Percentiles rank a stretch among this genome's conserved stretches.
Conservation (phyloP, 441 rosid genomes). For the Adansonia rubrostipa region DNA sequence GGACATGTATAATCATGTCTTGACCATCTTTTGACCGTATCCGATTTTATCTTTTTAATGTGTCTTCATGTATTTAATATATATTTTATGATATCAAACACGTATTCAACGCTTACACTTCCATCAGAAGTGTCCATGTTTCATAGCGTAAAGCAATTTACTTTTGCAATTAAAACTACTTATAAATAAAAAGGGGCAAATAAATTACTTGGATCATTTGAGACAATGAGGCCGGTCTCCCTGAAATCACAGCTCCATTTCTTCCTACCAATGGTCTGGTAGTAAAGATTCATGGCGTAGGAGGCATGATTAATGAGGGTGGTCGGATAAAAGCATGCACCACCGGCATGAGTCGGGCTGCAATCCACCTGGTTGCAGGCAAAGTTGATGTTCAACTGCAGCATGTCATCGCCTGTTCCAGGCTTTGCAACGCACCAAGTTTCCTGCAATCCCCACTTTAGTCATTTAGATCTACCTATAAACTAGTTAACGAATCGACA, state of each 20-base stretch:
- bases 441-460: constrained; percentile 26
- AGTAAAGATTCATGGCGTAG: constrained; percentile 46
- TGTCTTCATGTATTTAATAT: too few relatives aligned
- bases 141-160: too few relatives aligned
- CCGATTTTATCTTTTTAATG: too few relatives aligned
- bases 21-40: too few relatives aligned
- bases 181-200: neutral
- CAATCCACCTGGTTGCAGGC: constrained; percentile 29
- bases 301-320: constrained; percentile 43
- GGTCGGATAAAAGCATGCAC: constrained; percentile 35
- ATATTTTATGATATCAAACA: too few relatives aligned
- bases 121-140: too few relatives aligned
- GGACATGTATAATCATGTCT: too few relatives aligned
- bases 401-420: constrained; percentile 24
- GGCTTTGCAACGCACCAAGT: constrained; percentile 50
- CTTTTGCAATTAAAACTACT: neutral
- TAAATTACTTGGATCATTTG: constrained; percentile 20
- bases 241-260: constrained; percentile 34
- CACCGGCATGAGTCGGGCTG: constrained; percentile 27
- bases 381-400: constrained; percentile 35
- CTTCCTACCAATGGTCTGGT: constrained; percentile 25
- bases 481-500: neutral
- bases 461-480: neutral
- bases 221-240: constrained; percentile 32
- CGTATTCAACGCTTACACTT: too few relatives aligned